phyloP scores from a whole-genome alignment of 2,329 filamentous ascomycete species.

The Fusarium camptoceras region DNA sequence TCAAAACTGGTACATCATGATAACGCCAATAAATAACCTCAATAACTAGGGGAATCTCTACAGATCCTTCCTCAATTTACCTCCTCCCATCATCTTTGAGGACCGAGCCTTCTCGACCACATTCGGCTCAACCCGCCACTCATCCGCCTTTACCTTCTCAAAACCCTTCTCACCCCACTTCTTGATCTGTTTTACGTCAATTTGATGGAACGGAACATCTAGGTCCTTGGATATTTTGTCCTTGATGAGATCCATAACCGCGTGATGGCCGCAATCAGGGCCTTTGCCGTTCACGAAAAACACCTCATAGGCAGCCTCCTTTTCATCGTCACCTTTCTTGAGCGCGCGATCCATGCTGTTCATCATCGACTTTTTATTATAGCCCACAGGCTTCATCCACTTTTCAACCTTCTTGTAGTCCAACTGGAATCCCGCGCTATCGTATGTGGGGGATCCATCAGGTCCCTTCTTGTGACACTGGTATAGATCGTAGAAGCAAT shows the following conservation, averaged over 20 bases:
- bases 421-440: constrained; percentile 31
- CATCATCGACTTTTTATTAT: constrained; percentile 20
- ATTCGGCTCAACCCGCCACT: constrained; percentile 31
- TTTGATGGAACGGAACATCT: constrained; percentile 30
- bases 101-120: constrained; percentile 23
- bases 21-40: not conserved
- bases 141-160: constrained; percentile 7
- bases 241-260: constrained; percentile 5
- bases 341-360: constrained; percentile 12
- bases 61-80: not conserved
- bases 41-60: not conserved
- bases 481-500: constrained; percentile 18
- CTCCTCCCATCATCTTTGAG: not conserved
- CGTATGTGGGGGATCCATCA: constrained; percentile 30
- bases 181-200: constrained; percentile 3
- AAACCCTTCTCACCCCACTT: constrained; percentile 28
- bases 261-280: not conserved
- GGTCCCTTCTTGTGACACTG: constrained; percentile 35
- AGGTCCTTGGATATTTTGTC: constrained; percentile 39
- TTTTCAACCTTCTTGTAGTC: constrained; percentile 32
- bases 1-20: not conserved
- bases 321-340: not conserved
- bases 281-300: constrained; percentile 28
- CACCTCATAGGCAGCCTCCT: not conserved
- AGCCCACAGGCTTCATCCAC: constrained; percentile 31